Percentiles rank a stretch among this genome's conserved stretches.
Evolutionary conservation across 805 yeast genomes (phyloP).

Genomic region (Blastobotrys terrestris): DNA sequence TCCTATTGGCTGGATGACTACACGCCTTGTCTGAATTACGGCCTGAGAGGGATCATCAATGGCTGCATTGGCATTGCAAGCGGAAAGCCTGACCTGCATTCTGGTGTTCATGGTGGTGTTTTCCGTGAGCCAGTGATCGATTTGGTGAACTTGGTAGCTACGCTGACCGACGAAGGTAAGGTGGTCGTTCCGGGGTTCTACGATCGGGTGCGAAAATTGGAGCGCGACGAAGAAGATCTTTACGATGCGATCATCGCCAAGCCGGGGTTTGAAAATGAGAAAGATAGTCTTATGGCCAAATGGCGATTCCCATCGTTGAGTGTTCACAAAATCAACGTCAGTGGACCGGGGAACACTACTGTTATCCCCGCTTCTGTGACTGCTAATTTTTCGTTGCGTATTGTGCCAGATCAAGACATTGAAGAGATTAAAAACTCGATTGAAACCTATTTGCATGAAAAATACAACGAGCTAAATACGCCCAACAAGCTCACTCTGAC

Average conservation of each 20-base stretch:
- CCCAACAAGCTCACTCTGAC: conserved; percentile 56
- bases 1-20: conserved; percentile 90
- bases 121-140: conserved; percentile 86
- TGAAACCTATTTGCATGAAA: conserved; percentile 38
- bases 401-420: conserved; percentile 83
- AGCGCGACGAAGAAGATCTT: conserved; percentile 49
- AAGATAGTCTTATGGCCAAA: conserved; percentile 50
- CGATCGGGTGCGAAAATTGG: conserved; percentile 55
- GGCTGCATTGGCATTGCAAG: conserved; percentile 65
- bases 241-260: conserved; percentile 55
- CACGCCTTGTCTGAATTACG: conserved; percentile 89
- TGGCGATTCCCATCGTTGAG: conserved; percentile 92
- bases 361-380: conserved; percentile 80
- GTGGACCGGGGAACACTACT: conserved; percentile 86
- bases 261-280: conserved; percentile 29
- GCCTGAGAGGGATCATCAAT: conserved; percentile 85
- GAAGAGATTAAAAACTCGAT: conserved; percentile 49
- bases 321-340: conserved; percentile 72
- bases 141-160: conserved; percentile 62
- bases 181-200: conserved; percentile 65
- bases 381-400: conserved; percentile 73
- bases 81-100: conserved; percentile 82
- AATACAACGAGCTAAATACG: conserved; percentile 48
- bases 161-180: conserved; percentile 51
- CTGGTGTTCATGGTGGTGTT: conserved; percentile 95